Conservation (phyloP, 345 rosid genomes). For the Iberis pinnata region DNA sequence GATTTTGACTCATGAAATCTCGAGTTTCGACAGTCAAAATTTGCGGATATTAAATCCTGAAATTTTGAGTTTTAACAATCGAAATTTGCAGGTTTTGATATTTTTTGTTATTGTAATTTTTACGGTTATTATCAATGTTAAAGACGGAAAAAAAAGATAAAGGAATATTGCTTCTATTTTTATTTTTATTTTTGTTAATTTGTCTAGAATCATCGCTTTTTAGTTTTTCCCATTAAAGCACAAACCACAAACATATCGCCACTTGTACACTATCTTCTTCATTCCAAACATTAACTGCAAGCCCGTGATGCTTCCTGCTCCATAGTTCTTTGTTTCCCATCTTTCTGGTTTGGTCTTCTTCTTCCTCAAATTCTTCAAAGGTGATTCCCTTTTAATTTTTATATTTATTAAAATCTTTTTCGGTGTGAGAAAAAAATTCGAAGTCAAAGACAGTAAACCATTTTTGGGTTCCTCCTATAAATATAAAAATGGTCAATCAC, state of each 20-base stretch:
- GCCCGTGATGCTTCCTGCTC: constrained; percentile 9
- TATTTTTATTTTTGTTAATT: no score
- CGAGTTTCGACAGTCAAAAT: no score
- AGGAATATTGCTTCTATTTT: no score
- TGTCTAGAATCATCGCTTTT: no score
- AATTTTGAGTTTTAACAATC: no score
- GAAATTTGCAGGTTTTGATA: no score
- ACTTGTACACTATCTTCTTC: constrained; percentile 30
- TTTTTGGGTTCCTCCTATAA: not conserved
- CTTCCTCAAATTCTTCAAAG: constrained; percentile 16
- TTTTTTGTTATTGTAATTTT: no score
- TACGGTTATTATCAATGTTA: no score
- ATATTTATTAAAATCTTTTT: not conserved
- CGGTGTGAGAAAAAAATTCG: not conserved
- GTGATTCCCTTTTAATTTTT: not conserved
- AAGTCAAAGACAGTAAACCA: constrained; percentile 19
- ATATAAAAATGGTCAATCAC: constrained; percentile 9
- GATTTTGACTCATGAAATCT: no score
- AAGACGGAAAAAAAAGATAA: no score
- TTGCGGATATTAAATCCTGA: no score
- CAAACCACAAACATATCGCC: constrained; percentile 23
- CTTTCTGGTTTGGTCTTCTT: constrained; percentile 8
- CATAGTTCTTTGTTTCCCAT: constrained; percentile 6
- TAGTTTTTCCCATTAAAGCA: no score
- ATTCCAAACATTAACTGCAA: constrained; percentile 13